phyloP scores from a whole-genome alignment of 306 rosid species.

The Fagus crenata region DNA sequence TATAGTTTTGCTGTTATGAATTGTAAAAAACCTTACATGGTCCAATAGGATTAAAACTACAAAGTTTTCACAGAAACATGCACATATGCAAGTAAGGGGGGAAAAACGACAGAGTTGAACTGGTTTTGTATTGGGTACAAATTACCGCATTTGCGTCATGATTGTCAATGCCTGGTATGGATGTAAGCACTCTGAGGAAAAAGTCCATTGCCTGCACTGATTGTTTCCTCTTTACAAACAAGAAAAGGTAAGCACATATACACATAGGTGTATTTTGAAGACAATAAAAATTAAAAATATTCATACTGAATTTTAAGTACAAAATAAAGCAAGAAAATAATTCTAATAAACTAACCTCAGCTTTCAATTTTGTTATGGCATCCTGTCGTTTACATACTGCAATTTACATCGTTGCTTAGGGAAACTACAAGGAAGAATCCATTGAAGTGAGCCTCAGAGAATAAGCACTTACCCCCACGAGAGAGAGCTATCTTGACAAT shows the following conservation, averaged over 20 bases:
- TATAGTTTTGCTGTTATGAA: neutral
- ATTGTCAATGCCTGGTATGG: conserved; percentile 71
- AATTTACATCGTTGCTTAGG: conserved; percentile 19
- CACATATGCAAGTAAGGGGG: conserved; percentile 21
- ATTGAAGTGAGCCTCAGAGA: conserved; percentile 15
- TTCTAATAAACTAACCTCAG: conserved; percentile 64
- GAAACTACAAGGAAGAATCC: conserved; percentile 22
- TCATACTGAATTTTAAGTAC: neutral
- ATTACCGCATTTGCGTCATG: conserved; percentile 89
- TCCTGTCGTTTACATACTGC: conserved; percentile 81
- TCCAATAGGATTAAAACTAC: conserved; percentile 12
- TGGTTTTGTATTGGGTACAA: conserved; percentile 12
- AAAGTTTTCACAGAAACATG: conserved; percentile 2
- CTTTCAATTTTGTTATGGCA: conserved; percentile 59
- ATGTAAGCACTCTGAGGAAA: conserved; percentile 68
- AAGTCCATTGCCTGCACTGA: conserved; percentile 66
- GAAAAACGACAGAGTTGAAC: conserved; percentile 15
- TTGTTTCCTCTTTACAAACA: conserved; percentile 66
- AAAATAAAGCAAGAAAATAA: conserved; percentile 7
- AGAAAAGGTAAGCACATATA: conserved; percentile 21
- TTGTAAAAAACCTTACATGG: conserved; percentile 15
- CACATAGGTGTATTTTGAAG: conserved; percentile 11
- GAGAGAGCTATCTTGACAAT: conserved; percentile 83
- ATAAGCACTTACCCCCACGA: conserved; percentile 65
- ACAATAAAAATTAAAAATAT: conserved; percentile 2